phyloP scores from a whole-genome alignment of 495 filamentous ascomycete genomes.

The Xylaria nigripes region DNA sequence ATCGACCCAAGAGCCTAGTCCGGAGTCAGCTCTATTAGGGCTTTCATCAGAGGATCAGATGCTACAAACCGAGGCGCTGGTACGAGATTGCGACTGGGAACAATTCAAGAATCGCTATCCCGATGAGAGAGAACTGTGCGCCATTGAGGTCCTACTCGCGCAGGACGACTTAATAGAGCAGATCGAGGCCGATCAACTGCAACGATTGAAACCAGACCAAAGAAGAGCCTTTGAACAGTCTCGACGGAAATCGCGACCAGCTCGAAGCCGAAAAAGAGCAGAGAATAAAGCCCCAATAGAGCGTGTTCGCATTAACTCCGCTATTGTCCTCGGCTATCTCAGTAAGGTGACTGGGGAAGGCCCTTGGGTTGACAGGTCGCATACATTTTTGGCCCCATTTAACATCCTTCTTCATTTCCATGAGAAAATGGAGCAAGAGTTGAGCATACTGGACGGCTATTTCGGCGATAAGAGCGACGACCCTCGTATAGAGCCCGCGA shows the following conservation, averaged over 20 bases:
- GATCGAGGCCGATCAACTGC: slow-evolving; percentile 7
- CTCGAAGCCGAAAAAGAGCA: slow-evolving; percentile 15
- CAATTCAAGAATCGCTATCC: slow-evolving; percentile 35
- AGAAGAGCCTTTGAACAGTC: slow-evolving; percentile 11
- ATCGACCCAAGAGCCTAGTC: neutral
- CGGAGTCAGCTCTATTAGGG: neutral
- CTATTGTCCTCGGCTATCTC: slow-evolving; percentile 26
- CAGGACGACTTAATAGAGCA: slow-evolving; percentile 14
- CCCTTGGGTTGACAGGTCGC: slow-evolving; percentile 18
- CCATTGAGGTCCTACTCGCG: slow-evolving; percentile 26
- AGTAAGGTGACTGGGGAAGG: slow-evolving; percentile 21
- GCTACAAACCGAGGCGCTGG: slow-evolving; percentile 15
- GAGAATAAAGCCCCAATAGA: slow-evolving; percentile 22
- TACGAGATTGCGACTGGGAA: slow-evolving; percentile 27
- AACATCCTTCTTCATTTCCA: slow-evolving; percentile 32
- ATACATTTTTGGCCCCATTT: slow-evolving; percentile 34
- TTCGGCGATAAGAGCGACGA: slow-evolving; percentile 17
- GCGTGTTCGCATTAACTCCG: slow-evolving; percentile 35
- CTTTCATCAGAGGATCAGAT: slow-evolving; percentile 5
- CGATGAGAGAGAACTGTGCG: slow-evolving; percentile 23
- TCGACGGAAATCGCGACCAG: slow-evolving; percentile 13
- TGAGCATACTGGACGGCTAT: slow-evolving; percentile 27
- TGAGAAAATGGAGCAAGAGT: slow-evolving; percentile 26
- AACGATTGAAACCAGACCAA: slow-evolving; percentile 8
- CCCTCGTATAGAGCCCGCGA: neutral